Base-by-base conservation (phyloP, 1,284 basidiomycete species). In the Megacollybia platyphylla region DNA sequence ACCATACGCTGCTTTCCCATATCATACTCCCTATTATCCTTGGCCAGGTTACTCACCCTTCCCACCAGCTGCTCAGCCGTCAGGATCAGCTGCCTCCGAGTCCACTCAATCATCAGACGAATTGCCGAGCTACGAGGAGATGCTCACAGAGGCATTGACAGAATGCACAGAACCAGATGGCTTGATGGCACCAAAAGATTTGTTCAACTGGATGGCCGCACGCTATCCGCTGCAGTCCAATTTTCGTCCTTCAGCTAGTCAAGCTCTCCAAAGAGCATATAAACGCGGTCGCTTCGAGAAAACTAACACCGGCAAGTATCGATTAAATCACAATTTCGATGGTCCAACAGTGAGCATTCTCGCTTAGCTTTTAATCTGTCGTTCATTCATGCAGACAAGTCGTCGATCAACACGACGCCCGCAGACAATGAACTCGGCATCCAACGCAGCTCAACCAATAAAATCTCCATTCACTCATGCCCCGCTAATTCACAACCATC, bases 211-310 rank as follows among this genome's bases (percentile, higher is more conserved):
- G 80, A 88, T 88, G 80, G 76, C 77, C 2, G 63, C 70, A 38
- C 70, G 73, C 35, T 88, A 86, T 56, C 85, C 86, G n/a, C 55
- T 88, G 5, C 84, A 87, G 55, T 76, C 71, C n/a, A 88, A 88
- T 60, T 88, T 88, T 53, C 68, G 85, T 24, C 85, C 85, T 1
- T 86, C 81, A 3, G 86, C 85, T 4, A 85, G 83, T 53, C 85
- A 88, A 56, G 85, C 86, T 4, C 60, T 88, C 45, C 83, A 87
- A 57, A 87, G 87, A 51, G 85, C 85, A 2, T 86, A 66, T 58
- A 84, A 78, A 55, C 67, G 84, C 39, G 85, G 85, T 7, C 63
- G 85, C 15, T 65, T 88, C 41, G 76, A 83, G 55, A 88, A 88
- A 57, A 71, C 70, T 40, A 66, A 60, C 7, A 70, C 68, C 39